Base-by-base conservation (phyloP, 2,329 filamentous ascomycete genomes). In the Aspergillus tamarii region DNA sequence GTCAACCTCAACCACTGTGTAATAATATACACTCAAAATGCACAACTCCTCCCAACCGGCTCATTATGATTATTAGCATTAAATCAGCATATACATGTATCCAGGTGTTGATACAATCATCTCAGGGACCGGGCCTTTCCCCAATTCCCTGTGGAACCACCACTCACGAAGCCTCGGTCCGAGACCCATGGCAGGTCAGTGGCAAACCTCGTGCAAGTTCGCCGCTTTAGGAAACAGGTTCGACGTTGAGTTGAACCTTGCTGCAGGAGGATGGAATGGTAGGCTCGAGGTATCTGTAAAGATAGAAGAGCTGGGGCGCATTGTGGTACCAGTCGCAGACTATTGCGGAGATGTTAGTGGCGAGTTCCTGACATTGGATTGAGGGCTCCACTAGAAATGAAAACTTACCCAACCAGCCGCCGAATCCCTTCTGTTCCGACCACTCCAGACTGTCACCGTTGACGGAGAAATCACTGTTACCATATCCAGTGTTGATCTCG, bases 251-350 rank as follows among this genome's bases (percentile, higher is more conserved):
- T 21, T 73, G 62, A 36, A 76, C 76, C 66, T 67, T 71, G 61
- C 72, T 75, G 70, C 78, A 80, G 67, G 72, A 75, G 34, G 64
- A 70, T 11, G 78, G 77, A 21, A 74, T 66, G 0, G 57, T 60
- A 19, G 72, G 32, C 4, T 64, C 32, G 52, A 71, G 67, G 53
- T 68, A 72, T 14, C 66, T 43, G 61, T 74, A 68, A 9, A 77
- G 57, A 66, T 75, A 80, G 72, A 80, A 80, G 10, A 80, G 72
- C 64, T 80, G 78, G 30, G 78, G 77, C 23, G 69, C 71, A 43
- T 74, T 74, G 68, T 80, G 78, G 65, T 67, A 74, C 78, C 78
- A 80, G 57, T 80, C 74, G 64, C 78, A 80, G 9, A 77, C 78
- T 80, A 60, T 46, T 32, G 34, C 34, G 46, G 34, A 19, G 39